phyloP scores from a whole-genome alignment of 1,284 basidiomycete genomes.

The Pseudozyma sp. region DNA sequence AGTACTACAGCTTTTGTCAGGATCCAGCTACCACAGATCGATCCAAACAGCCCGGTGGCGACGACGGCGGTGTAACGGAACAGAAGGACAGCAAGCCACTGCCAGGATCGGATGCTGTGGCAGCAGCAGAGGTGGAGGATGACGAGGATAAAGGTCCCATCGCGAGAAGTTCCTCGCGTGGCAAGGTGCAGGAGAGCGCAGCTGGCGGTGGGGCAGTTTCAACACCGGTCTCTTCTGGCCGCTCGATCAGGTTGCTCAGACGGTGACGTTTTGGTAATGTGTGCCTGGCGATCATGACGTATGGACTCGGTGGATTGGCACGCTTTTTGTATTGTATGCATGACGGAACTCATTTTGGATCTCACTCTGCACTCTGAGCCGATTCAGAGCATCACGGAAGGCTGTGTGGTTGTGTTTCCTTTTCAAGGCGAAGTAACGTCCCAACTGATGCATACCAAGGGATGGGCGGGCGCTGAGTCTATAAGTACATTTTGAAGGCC shows the following conservation, averaged over 20 bases:
- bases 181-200: slow-evolving; percentile 10
- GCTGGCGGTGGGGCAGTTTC: slow-evolving; percentile 12
- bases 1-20: slow-evolving; percentile 49
- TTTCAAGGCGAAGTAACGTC: too few species aligned
- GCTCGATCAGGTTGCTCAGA: slow-evolving; percentile 20
- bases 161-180: slow-evolving; percentile 11
- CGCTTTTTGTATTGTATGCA: too few species aligned
- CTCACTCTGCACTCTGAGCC: too few species aligned
- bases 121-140: background rate
- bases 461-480: slow-evolving; percentile 4
- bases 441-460: background rate
- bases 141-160: slow-evolving; percentile 34
- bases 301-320: background rate
- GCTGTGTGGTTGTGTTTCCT: too few species aligned
- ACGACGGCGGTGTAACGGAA: background rate
- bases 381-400: background rate
- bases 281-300: background rate
- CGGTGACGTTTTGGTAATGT: slow-evolving; percentile 4
- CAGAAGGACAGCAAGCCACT: background rate
- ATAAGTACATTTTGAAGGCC: slow-evolving; percentile 22
- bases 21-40: slow-evolving; percentile 32
- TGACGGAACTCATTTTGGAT: slow-evolving; percentile 2
- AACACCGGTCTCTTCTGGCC: slow-evolving; percentile 13
- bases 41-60: slow-evolving; percentile 13
- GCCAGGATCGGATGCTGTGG: too few species aligned